Evolutionary conservation across 2,329 filamentous ascomycete genomes (phyloP), one percentile per base, ranked within the genome.

Genomic region (Penicillium sclerotigenum): DNA sequence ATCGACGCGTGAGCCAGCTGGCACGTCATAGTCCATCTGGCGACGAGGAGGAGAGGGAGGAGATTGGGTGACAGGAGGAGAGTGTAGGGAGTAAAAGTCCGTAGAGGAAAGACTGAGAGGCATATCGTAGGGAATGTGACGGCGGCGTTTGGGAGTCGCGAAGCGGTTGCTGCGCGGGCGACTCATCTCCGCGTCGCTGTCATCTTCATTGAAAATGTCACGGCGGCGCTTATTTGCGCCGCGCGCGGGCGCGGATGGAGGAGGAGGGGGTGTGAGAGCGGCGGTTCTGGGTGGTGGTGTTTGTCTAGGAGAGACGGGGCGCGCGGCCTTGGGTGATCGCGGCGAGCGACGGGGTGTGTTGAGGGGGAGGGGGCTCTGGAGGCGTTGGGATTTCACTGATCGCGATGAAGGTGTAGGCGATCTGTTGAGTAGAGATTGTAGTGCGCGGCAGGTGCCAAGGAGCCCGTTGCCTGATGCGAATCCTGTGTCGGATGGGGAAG

Each of bases 61-160:
- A 1, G 70, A 72, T 53, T 71, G 68, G 42, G 67, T 69, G 50
- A 69, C 59, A 1, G 71, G 67, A 20, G 68, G 71, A 38, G 70
- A 70, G 36, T 73, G 65, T 10, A 78, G 68, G 5, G 75, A 72
- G 54, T 75, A 73, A 57, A 79, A 80, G 57, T 79, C 77, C 18
- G 73, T 68, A 13, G 67, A 69, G 9, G 71, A 70, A 9, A 80
- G 66, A 18, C 78, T 77, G 4, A 78, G 64, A 0, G 78, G 78
- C 33, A 80, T 63, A n/a, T 77, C 67, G 34, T 73, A 71, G 2
- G 78, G 77, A 11, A 71, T 64, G 24, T 73, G 69, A 18, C 77
- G 70, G 37, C 65, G 71, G 58, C 77, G 73, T 62, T 80, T 80
- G 5, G 78, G 78, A 11, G 78, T 80, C 4, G 73, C 73, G 54